Percentiles rank a stretch among this genome's conserved stretches.
Conservation (phyloP, 75 land plant genomes). For the Picea sitchensis region DNA sequence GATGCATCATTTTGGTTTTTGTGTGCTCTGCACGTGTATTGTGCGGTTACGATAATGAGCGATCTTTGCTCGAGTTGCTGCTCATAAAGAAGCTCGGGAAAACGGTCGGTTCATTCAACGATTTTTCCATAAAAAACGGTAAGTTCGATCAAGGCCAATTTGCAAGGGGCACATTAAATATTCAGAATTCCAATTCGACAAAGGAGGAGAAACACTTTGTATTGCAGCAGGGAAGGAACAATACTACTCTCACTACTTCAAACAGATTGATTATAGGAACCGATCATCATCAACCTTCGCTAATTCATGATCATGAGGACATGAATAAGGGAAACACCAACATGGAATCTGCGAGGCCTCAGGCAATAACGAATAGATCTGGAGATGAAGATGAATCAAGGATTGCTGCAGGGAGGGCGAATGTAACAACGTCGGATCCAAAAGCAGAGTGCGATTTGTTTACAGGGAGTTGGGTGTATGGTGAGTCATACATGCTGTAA, state of each 20-base stretch:
- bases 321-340: neutral
- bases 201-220: too few species aligned
- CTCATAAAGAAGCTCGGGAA: neutral
- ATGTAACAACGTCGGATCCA: too few species aligned
- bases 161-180: too few species aligned
- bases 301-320: neutral
- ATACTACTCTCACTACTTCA: too few species aligned
- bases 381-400: too few species aligned
- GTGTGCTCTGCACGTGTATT: neutral
- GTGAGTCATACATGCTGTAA: neutral
- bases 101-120: neutral
- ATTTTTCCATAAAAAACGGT: too few species aligned
- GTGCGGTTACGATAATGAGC: neutral
- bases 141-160: too few species aligned
- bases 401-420: too few species aligned
- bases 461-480: constrained; percentile 49
- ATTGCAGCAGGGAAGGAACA: too few species aligned
- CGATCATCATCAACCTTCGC: neutral
- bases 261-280: too few species aligned
- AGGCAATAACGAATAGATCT: too few species aligned
- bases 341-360: neutral
- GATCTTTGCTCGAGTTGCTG: neutral
- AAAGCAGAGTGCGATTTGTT: constrained; percentile 29
- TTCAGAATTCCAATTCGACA: too few species aligned
- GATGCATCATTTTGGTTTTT: neutral